phyloP scores from a whole-genome alignment of 495 filamentous ascomycete species.

The Pseudevernia furfuracea region DNA sequence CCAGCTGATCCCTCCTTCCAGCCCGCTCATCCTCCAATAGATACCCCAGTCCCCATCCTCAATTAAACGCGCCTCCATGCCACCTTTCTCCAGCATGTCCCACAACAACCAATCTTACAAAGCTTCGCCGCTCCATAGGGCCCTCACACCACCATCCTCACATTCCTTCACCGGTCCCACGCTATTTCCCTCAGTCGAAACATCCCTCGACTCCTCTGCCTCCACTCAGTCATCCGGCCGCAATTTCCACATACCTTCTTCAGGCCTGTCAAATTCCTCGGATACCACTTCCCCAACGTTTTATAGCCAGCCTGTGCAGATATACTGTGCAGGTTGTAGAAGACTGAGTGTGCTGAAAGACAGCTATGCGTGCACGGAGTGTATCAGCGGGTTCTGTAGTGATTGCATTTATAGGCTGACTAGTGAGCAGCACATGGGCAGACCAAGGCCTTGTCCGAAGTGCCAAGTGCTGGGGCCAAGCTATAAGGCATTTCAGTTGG shows the following conservation, averaged over 20 bases:
- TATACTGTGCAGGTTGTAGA: conserved; percentile 81
- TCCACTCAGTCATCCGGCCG: conserved; percentile 38
- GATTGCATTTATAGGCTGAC: conserved; percentile 77
- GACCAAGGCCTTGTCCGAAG: conserved; percentile 43
- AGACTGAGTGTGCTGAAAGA: conserved; percentile 64
- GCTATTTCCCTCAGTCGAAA: conserved; percentile 80
- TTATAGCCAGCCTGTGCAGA: conserved; percentile 56
- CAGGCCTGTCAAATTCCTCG: conserved; percentile 42
- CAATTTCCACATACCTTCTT: conserved; percentile 58
- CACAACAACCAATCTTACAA: conserved; percentile 69
- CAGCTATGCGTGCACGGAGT: conserved; percentile 87
- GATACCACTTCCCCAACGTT: conserved; percentile 42
- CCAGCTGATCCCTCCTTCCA: not conserved
- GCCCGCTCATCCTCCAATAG: conserved; percentile 32
- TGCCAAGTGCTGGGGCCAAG: conserved; percentile 44
- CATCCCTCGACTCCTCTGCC: conserved; percentile 46
- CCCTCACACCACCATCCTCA: conserved; percentile 71
- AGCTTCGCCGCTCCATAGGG: conserved; percentile 78
- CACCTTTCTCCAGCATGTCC: conserved; percentile 51
- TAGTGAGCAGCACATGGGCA: conserved; percentile 39
- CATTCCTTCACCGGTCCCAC: conserved; percentile 58
- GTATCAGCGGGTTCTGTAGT: conserved; percentile 82
- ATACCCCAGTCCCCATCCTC: conserved; percentile 59
- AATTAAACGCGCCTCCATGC: conserved; percentile 68
- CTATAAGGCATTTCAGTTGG: conserved; percentile 49